Evolutionary conservation across 192 early-diverging fungal genomes (phyloP).

Genomic region (Podila epicladia): DNA sequence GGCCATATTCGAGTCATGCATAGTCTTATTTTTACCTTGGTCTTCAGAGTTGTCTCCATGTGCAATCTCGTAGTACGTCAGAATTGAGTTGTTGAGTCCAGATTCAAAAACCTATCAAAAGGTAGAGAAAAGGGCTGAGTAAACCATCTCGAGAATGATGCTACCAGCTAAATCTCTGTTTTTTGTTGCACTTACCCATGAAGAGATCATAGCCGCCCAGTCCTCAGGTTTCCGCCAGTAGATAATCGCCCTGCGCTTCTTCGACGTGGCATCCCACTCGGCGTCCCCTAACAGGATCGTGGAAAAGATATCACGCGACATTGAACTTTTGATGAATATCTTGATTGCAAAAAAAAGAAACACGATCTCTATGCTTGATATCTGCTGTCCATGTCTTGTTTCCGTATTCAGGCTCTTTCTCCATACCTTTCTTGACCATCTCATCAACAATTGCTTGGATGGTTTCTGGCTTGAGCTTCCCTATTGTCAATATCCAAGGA

Average conservation of each 20-base stretch:
- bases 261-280: conserved; percentile 61
- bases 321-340: no score
- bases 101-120: conserved; percentile 65
- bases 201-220: conserved; percentile 84
- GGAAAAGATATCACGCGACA: background rate
- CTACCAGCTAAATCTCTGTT: background rate
- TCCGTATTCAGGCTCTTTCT: conserved; percentile 46
- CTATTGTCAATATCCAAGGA: conserved; percentile 31
- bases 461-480: conserved; percentile 67
- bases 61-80: conserved; percentile 89
- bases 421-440: conserved; percentile 75
- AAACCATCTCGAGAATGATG: background rate
- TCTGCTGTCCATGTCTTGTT: background rate
- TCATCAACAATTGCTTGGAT: conserved; percentile 79
- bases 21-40: conserved; percentile 28
- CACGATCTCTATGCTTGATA: no score
- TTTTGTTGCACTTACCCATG: conserved; percentile 71
- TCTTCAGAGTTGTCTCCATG: conserved; percentile 85
- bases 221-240: conserved; percentile 92
- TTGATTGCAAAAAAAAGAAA: no score
- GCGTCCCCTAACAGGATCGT: conserved; percentile 57
- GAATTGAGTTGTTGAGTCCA: conserved; percentile 82
- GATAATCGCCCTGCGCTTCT: conserved; percentile 70
- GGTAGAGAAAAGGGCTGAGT: background rate
- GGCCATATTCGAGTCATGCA: no score